phyloP scores from a whole-genome alignment of 176 grass and related monocot genomes.

The Chrysopogon serrulatus region DNA sequence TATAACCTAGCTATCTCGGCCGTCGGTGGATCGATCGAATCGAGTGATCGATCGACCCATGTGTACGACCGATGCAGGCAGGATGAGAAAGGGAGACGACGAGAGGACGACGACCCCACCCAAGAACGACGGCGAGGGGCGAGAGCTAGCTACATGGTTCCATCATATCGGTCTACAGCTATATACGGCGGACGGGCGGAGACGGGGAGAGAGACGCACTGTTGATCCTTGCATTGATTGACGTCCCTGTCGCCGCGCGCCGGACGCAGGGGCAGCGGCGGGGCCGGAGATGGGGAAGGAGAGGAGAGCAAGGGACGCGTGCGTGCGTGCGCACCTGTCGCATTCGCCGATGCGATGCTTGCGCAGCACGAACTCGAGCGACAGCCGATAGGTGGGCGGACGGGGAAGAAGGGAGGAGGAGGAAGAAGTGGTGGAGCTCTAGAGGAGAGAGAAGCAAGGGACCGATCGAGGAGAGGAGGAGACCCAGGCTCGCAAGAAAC shows the following conservation, averaged over 20 bases:
- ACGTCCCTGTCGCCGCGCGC: conserved; percentile 23
- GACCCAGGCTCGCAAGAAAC: conserved; percentile 55
- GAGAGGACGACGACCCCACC: not conserved
- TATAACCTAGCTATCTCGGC: too few relatives aligned
- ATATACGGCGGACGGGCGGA: not conserved
- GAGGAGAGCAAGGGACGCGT: not conserved
- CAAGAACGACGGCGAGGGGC: not conserved
- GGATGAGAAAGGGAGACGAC: not conserved
- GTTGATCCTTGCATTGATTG: not conserved
- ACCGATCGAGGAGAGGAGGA: not conserved
- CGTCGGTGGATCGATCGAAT: not conserved
- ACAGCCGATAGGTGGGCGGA: not conserved
- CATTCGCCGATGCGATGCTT: conserved; percentile 38
- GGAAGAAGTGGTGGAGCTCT: not conserved
- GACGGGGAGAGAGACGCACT: not conserved
- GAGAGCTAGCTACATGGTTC: not conserved
- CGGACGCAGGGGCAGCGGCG: not conserved
- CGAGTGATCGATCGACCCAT: not conserved
- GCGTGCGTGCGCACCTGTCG: conserved; percentile 27
- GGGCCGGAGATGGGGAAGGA: not conserved
- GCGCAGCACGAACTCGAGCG: conserved; percentile 17
- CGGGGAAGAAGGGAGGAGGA: not conserved
- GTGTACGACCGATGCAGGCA: not conserved
- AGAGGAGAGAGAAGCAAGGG: not conserved
- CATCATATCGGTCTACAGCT: not conserved